phyloP scores from a whole-genome alignment of 2,329 filamentous ascomycete genomes.

The Aspergillus piperis region DNA sequence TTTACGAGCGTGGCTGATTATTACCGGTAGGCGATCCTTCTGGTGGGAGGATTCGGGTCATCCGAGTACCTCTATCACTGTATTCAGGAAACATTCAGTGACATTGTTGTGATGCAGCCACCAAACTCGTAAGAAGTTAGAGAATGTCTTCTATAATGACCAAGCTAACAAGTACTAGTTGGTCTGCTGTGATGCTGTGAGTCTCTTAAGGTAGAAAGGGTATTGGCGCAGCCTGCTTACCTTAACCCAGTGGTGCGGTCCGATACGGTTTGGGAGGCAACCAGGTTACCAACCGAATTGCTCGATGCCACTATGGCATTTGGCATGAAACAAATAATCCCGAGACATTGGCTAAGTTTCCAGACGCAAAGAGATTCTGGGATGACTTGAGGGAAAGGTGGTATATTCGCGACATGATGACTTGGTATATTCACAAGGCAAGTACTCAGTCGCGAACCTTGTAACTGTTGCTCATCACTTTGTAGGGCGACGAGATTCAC shows the following conservation, averaged over 20 bases:
- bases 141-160: background rate
- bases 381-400: conserved; percentile 12
- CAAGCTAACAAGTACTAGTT: conserved; percentile 16
- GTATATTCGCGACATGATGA: conserved; percentile 1
- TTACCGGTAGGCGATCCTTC: conserved; percentile 31
- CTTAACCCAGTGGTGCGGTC: conserved; percentile 25
- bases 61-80: conserved; percentile 38
- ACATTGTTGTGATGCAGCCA: conserved; percentile 37
- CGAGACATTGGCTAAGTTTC: background rate
- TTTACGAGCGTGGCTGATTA: background rate
- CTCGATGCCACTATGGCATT: conserved; percentile 25
- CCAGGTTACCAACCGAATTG: conserved; percentile 21
- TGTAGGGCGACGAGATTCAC: conserved; percentile 2
- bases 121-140: conserved; percentile 24
- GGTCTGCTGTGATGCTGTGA: conserved; percentile 24
- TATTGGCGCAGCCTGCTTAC: background rate
- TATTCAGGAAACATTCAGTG: conserved; percentile 23
- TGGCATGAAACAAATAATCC: background rate
- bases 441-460: background rate
- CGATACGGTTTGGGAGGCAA: conserved; percentile 23
- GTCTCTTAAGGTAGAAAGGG: background rate
- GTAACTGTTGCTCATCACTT: background rate
- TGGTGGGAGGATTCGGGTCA: conserved; percentile 43
- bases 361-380: conserved; percentile 6
- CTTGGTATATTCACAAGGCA: conserved; percentile 28